Percentiles rank a stretch among this genome's conserved stretches.
These are phyloP conservation scores for Colletotrichum caudatum DNA, from an alignment of 2,329 filamentous ascomycete species.

Conservation along the genomic window DNA sequence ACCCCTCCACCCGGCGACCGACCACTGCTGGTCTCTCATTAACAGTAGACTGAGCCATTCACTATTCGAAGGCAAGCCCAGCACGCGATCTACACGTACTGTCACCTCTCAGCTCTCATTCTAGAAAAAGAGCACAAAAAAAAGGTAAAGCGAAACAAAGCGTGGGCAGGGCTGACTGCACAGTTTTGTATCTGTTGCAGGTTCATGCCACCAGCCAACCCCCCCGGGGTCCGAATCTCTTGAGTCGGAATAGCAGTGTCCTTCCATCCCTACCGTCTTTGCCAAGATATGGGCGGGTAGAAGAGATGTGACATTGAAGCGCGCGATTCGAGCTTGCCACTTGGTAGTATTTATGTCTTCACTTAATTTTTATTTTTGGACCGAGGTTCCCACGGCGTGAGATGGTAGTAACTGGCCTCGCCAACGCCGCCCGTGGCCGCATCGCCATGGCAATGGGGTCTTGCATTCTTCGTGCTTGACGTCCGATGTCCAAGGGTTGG, in stretches of 20 bases:
- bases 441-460: constrained; percentile 8
- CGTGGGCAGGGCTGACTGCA: constrained; percentile 32
- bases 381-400: background rate
- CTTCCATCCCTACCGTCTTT: constrained; percentile 5
- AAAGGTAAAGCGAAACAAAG: constrained; percentile 28
- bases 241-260: constrained; percentile 26
- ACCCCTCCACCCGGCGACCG: background rate
- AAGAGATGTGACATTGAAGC: constrained; percentile 13
- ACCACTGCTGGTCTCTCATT: constrained; percentile 1
- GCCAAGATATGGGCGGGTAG: constrained; percentile 6
- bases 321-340: background rate
- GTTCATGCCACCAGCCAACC: constrained; percentile 22
- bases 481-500: background rate
- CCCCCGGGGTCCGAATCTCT: background rate
- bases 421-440: background rate
- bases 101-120: constrained; percentile 4
- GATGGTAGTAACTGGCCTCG: constrained; percentile 9
- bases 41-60: background rate
- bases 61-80: background rate
- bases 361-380: background rate
- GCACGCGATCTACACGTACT: background rate
- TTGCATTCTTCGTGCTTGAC: background rate
- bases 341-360: background rate
- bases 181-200: constrained; percentile 40
- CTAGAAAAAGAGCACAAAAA: background rate